Evolutionary conservation across 345 rosid genomes (phyloP).

Genomic region (Gossypium raimondii): DNA sequence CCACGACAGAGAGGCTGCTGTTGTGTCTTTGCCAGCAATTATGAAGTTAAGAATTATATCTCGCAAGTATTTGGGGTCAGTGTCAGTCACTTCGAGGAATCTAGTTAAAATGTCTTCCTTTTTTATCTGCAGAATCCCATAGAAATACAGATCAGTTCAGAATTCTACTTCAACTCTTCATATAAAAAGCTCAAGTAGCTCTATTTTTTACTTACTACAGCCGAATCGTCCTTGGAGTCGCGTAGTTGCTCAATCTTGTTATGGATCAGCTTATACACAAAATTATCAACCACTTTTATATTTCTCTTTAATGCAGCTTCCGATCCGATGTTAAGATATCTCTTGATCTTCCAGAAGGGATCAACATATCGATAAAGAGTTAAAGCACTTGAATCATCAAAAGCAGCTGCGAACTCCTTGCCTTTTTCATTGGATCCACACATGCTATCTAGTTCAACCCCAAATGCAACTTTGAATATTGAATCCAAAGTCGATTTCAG

Average conservation of each 20-base stretch:
- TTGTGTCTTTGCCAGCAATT: slow-evolving; percentile 68
- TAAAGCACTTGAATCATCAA: slow-evolving; percentile 57
- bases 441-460: slow-evolving; percentile 51
- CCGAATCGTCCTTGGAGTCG: slow-evolving; percentile 23
- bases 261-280: slow-evolving; percentile 48
- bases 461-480: slow-evolving; percentile 55
- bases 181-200: neutral
- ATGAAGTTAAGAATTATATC: slow-evolving; percentile 54
- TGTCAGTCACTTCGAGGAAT: slow-evolving; percentile 41
- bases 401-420: slow-evolving; percentile 34
- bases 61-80: slow-evolving; percentile 40
- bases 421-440: slow-evolving; percentile 50
- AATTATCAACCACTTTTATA: slow-evolving; percentile 31
- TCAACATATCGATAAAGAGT: slow-evolving; percentile 49
- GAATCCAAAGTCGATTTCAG: slow-evolving; percentile 66
- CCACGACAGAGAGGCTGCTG: slow-evolving; percentile 57
- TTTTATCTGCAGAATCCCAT: slow-evolving; percentile 28
- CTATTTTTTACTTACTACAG: slow-evolving; percentile 37
- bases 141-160: neutral
- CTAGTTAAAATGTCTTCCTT: slow-evolving; percentile 59
- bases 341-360: slow-evolving; percentile 51
- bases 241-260: slow-evolving; percentile 41
- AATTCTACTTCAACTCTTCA: neutral
- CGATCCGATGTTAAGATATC: slow-evolving; percentile 47
- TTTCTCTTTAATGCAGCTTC: slow-evolving; percentile 50